Evolutionary conservation across 2,329 filamentous ascomycete genomes (phyloP).

Genomic region (Corniculantispora saksenae): DNA sequence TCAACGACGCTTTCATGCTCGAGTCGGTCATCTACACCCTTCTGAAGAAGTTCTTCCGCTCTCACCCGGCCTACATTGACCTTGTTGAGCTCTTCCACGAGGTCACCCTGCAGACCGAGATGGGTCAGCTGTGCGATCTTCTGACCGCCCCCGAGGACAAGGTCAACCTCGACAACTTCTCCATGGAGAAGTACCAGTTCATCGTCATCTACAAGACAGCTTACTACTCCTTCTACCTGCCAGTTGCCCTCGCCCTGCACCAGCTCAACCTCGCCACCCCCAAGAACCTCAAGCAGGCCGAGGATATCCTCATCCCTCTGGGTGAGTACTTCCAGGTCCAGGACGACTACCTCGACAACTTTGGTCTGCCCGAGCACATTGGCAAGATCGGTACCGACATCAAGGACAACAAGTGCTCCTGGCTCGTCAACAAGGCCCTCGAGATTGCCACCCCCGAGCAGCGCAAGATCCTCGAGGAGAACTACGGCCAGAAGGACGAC

Average conservation of each 20-base stretch:
- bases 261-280: constrained; percentile 82
- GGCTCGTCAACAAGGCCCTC: constrained; percentile 94
- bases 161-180: constrained; percentile 93
- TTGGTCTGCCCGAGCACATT: constrained; percentile 86
- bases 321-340: constrained; percentile 99
- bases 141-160: constrained; percentile 93
- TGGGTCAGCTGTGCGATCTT: constrained; percentile 91
- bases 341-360: constrained; percentile 98
- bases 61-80: constrained; percentile 84
- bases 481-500: constrained; percentile 91
- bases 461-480: constrained; percentile 81
- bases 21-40: constrained; percentile 88
- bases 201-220: constrained; percentile 99
- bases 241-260: constrained; percentile 86
- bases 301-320: constrained; percentile 92
- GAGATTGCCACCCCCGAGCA: constrained; percentile 79
- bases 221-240: constrained; percentile 98
- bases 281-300: constrained; percentile 83
- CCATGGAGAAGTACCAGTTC: constrained; percentile 91
- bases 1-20: constrained; percentile 98
- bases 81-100: constrained; percentile 97
- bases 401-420: constrained; percentile 99
- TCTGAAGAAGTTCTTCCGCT: constrained; percentile 90
- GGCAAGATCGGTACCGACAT: constrained; percentile 99
- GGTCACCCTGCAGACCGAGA: constrained; percentile 87